phyloP scores from a whole-genome alignment of 2,329 filamentous ascomycete species.

The Thyridium curvatum region DNA sequence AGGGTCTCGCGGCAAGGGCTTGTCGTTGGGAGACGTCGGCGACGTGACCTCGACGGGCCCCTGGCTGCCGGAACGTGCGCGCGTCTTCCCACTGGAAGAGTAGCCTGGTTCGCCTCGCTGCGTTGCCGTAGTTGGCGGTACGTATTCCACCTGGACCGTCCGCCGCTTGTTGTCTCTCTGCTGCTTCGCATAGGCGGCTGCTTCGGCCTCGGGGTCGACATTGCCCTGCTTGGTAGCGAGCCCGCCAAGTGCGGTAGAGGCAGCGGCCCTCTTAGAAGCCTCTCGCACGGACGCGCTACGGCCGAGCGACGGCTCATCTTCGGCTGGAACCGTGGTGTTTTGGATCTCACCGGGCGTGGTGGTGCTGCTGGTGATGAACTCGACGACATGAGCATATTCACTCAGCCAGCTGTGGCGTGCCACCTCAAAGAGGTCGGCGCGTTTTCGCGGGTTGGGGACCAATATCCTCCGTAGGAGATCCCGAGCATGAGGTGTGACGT shows the following conservation, averaged over 20 bases:
- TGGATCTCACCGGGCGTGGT: constrained; percentile 82
- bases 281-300: constrained; percentile 92
- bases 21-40: constrained; percentile 38
- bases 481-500: constrained; percentile 92
- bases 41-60: constrained; percentile 39
- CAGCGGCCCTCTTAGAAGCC: constrained; percentile 60
- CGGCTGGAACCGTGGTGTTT: constrained; percentile 62
- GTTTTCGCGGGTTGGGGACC: constrained; percentile 88
- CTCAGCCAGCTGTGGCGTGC: constrained; percentile 96
- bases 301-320: constrained; percentile 57
- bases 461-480: constrained; percentile 89
- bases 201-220: constrained; percentile 60
- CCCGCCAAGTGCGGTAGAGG: constrained; percentile 49
- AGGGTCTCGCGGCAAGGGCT: constrained; percentile 54
- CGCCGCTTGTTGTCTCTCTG: constrained; percentile 86
- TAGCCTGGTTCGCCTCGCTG: constrained; percentile 52
- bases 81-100: constrained; percentile 33
- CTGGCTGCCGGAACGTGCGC: constrained; percentile 47
- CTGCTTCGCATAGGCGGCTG: constrained; percentile 43
- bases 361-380: constrained; percentile 93
- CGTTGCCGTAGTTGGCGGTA: constrained; percentile 83
- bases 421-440: constrained; percentile 94
- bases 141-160: constrained; percentile 97
- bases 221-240: constrained; percentile 68
- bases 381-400: constrained; percentile 93